A percentile compares a stretch with the other conserved stretches of the same genome.
phyloP scores from a whole-genome alignment of 345 rosid genomes.

The Eucalyptus albens region DNA sequence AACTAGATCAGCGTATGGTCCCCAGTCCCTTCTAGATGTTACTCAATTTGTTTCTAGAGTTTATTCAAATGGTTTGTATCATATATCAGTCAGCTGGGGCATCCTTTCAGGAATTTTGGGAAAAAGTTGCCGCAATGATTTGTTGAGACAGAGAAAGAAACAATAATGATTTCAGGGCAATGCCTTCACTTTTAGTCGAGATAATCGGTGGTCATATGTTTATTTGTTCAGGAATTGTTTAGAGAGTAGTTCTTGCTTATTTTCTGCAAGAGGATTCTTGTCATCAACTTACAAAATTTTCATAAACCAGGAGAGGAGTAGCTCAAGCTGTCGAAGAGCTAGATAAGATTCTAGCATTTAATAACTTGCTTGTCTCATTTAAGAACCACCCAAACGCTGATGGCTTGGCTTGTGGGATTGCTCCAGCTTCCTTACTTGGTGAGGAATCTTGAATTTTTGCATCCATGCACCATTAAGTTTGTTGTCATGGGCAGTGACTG shows the following conservation, averaged over 20 bases:
- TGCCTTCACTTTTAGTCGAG: background rate
- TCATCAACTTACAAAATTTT: background rate
- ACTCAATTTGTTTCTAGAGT: background rate
- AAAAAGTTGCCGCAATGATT: background rate
- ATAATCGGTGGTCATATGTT: background rate
- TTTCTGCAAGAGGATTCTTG: background rate
- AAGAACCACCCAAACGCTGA: slow-evolving; percentile 55
- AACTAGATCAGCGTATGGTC: slow-evolving; percentile 58
- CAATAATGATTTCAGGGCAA: background rate
- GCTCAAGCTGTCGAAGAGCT: slow-evolving; percentile 63
- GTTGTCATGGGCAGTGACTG: background rate
- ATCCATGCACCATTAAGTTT: background rate
- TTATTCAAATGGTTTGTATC: background rate
- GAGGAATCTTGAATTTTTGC: background rate
- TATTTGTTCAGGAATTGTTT: background rate
- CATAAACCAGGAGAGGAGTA: slow-evolving; percentile 11
- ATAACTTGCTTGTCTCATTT: slow-evolving; percentile 53
- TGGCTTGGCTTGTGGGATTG: slow-evolving; percentile 69
- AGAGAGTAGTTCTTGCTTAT: background rate
- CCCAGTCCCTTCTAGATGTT: background rate
- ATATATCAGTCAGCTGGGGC: background rate
- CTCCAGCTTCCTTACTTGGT: slow-evolving; percentile 83
- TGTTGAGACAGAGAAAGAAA: background rate
- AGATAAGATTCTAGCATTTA: slow-evolving; percentile 66
- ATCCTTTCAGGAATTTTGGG: background rate